Base-by-base conservation (phyloP, 2,329 filamentous ascomycete species). In the Hypoxylon sp. region DNA sequence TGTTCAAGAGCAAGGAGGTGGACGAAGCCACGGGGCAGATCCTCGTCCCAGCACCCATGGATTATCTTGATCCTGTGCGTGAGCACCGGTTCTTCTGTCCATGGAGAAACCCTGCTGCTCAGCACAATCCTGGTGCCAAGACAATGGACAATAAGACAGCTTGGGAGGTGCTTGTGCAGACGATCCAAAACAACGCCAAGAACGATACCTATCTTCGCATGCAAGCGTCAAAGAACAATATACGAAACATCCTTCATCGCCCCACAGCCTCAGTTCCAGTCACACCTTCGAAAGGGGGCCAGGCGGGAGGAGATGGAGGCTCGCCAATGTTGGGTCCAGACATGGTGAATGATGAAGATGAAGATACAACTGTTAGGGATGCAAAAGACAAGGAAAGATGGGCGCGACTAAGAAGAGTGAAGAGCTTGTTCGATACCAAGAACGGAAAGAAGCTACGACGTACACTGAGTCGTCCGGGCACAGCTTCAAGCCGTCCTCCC, bases 51-150 rank as follows among this genome's bases (percentile, higher is more conserved):
- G 86, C 89, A 2, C 85, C 86, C 1, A 90, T 91, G 84, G 85
- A 87, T 70, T 82, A 87, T 60, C 83, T 96, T 1, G 89, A 95
- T 73, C 88, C 89, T 3, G 79, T 90, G 1, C 84, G 85, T 4
- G 91, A 94, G 76, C 92, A 96, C 77, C 88, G 93, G 66, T 91
- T 93, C 74, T 96, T 94, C 74, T 96, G 92, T 71, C 92, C 92
- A 0, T 96, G 92, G 92, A 85, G 90, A 63, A 92, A 89, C 70
- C 78, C 87, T 2, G 73, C 80, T 9, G 84, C 87, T 1, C 91
- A 94, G 75, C 88, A 84, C 59, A 82, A 82, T 57, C 77, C 80
- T 1, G 81, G 80, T 32, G 74, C 78, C 11, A 78, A 74, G 46
- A 74, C 73, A 1, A 79, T 74, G 48, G 77, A 76, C 5, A 77